Conservation (phyloP, 768 basidiomycete species). For the Coprinopsis sp. region DNA sequence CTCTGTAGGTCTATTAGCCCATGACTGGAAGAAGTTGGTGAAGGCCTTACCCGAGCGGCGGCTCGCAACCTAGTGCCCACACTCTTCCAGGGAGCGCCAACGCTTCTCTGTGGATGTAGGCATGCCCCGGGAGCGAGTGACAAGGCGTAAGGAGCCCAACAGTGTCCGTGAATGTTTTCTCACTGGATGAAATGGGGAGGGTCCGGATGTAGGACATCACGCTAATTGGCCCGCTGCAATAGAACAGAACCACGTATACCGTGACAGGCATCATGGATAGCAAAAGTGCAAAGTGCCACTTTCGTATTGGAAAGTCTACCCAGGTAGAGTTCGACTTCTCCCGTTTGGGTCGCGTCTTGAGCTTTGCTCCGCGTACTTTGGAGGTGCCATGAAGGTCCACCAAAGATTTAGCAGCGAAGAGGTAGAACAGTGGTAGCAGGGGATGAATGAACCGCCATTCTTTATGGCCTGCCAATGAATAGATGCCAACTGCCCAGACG, state of each 20-base stretch:
- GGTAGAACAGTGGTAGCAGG: conserved; percentile 75
- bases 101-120: conserved; percentile 73
- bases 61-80: conserved; percentile 93
- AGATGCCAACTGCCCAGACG: conserved; percentile 59
- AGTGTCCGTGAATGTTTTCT: conserved; percentile 19
- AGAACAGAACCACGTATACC: conserved; percentile 69
- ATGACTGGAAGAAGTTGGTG: neutral
- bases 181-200: conserved; percentile 39
- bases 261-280: conserved; percentile 55
- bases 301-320: conserved; percentile 29
- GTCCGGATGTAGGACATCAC: conserved; percentile 66
- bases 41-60: conserved; percentile 70
- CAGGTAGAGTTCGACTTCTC: neutral
- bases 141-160: conserved; percentile 93
- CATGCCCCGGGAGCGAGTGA: conserved; percentile 91
- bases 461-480: conserved; percentile 86
- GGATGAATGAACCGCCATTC: conserved; percentile 98
- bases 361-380: conserved; percentile 15
- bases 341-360: neutral
- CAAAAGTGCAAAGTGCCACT: conserved; percentile 36
- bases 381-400: conserved; percentile 34
- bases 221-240: conserved; percentile 74
- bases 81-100: conserved; percentile 44
- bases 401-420: conserved; percentile 73
- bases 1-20: conserved; percentile 27